Percentiles rank a stretch among this genome's conserved stretches.
Evolutionary conservation across 495 filamentous ascomycete genomes (phyloP).

Genomic region (Sordaria brevicollis): DNA sequence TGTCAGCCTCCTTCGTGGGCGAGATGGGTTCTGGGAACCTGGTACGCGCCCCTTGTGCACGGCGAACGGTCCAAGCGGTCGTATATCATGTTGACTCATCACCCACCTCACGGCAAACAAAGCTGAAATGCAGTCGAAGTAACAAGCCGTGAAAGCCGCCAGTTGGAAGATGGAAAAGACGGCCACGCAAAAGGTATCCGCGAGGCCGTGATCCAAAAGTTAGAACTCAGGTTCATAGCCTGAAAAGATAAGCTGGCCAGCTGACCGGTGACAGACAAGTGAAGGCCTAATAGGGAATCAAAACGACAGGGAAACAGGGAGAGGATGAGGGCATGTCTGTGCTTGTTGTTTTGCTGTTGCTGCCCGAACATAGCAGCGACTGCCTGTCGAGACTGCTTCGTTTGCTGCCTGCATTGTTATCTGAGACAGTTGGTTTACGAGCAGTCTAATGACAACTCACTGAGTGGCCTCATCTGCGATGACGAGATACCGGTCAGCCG

Average conservation of each 20-base stretch:
- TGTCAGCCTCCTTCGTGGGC: background rate
- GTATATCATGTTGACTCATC: background rate
- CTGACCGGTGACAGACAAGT: slow-evolving; percentile 8
- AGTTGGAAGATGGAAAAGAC: background rate
- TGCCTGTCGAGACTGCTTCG: slow-evolving; percentile 8
- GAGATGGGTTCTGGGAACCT: background rate
- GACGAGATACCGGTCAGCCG: slow-evolving; percentile 4
- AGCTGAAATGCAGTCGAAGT: background rate
- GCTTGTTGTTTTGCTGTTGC: slow-evolving; percentile 34
- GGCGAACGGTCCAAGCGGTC: background rate
- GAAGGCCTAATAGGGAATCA: slow-evolving; percentile 7
- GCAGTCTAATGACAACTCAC: slow-evolving; percentile 2
- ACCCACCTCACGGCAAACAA: background rate
- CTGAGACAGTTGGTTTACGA: slow-evolving; percentile 15
- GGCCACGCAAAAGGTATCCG: background rate
- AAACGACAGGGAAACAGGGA: slow-evolving; percentile 14
- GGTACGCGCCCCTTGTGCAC: background rate
- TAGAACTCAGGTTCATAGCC: background rate
- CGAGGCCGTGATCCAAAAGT: background rate
- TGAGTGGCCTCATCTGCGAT: slow-evolving; percentile 4
- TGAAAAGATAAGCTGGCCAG: slow-evolving; percentile 3
- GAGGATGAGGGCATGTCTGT: slow-evolving; percentile 21
- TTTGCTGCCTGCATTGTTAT: slow-evolving; percentile 7
- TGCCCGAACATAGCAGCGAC: slow-evolving; percentile 33
- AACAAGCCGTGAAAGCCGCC: background rate